Percentiles rank a stretch among this genome's conserved stretches.
Evolutionary conservation across 202 grass and related monocot genomes (phyloP).

Genomic region (Saccharum hybrid): DNA sequence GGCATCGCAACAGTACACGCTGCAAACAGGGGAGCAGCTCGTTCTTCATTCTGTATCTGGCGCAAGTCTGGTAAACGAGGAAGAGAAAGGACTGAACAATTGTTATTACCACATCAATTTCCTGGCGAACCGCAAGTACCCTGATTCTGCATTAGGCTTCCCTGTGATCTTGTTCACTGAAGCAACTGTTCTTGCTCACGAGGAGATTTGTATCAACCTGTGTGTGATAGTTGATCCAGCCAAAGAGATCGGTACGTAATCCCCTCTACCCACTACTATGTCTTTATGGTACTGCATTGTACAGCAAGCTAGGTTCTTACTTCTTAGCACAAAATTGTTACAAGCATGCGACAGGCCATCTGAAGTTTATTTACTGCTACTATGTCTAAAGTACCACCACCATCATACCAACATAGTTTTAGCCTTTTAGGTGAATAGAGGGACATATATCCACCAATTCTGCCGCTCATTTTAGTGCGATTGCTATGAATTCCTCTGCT

Average conservation of each 20-base stretch:
- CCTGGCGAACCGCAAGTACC: neutral
- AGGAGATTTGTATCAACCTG: neutral
- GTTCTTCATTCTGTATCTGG: conserved; percentile 13
- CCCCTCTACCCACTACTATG: too few relatives aligned
- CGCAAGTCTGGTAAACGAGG: neutral
- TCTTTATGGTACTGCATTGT: neutral
- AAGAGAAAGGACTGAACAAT: neutral
- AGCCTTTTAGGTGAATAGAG: too few relatives aligned
- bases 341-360: too few relatives aligned
- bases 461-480: too few relatives aligned
- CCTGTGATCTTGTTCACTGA: conserved; percentile 25
- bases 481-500: too few relatives aligned
- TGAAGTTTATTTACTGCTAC: too few relatives aligned
- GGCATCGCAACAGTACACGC: neutral
- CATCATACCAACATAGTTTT: too few relatives aligned
- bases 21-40: neutral
- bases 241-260: neutral
- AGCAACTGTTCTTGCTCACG: neutral
- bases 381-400: too few relatives aligned
- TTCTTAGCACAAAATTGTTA: too few relatives aligned
- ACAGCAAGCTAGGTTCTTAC: too few relatives aligned
- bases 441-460: too few relatives aligned
- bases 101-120: conserved; percentile 24
- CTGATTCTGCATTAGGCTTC: neutral
- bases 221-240: neutral